Evolutionary conservation across 1,139 yeast species (phyloP).

Genomic region (Candida tunisiensis): DNA sequence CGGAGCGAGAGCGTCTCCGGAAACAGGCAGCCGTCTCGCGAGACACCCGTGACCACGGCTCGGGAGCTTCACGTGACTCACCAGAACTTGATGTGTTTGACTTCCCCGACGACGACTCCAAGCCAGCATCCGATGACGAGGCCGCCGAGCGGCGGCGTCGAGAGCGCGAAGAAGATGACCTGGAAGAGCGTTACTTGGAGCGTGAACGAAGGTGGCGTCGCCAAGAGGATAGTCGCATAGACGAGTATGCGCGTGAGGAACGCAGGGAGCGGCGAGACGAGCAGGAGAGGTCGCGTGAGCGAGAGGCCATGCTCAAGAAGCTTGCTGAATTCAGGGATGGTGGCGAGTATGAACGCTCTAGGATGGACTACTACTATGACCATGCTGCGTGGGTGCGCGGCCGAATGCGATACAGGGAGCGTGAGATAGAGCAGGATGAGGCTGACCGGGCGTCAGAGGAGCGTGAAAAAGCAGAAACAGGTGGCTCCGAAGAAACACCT

Average conservation of each 20-base stretch:
- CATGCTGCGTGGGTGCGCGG: conserved; percentile 18
- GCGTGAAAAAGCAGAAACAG: conserved; percentile 5
- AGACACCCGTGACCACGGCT: no score
- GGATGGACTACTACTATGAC: conserved; percentile 16
- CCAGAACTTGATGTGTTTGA: no score
- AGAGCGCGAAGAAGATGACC: conserved; percentile 5
- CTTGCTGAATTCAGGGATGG: conserved; percentile 11
- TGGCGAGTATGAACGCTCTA: conserved; percentile 6
- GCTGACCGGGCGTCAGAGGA: conserved; percentile 12
- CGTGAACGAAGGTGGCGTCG: conserved; percentile 11
- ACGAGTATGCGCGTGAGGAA: conserved; percentile 10
- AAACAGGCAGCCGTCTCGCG: no score
- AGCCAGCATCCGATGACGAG: conserved; percentile 7
- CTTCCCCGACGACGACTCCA: no score
- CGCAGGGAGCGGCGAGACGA: conserved; percentile 7
- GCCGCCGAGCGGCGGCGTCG: conserved; percentile 7
- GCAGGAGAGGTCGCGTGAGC: conserved; percentile 6
- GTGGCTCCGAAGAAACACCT: not conserved
- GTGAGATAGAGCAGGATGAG: conserved; percentile 15
- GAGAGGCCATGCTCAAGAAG: conserved; percentile 7
- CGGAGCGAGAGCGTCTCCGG: no score
- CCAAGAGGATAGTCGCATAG: conserved; percentile 9
- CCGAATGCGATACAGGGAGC: conserved; percentile 10
- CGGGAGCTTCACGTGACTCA: no score
- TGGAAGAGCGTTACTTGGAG: conserved; percentile 8